Conservation (phyloP, 495 filamentous ascomycete genomes). For the Ramalina intermedia region DNA sequence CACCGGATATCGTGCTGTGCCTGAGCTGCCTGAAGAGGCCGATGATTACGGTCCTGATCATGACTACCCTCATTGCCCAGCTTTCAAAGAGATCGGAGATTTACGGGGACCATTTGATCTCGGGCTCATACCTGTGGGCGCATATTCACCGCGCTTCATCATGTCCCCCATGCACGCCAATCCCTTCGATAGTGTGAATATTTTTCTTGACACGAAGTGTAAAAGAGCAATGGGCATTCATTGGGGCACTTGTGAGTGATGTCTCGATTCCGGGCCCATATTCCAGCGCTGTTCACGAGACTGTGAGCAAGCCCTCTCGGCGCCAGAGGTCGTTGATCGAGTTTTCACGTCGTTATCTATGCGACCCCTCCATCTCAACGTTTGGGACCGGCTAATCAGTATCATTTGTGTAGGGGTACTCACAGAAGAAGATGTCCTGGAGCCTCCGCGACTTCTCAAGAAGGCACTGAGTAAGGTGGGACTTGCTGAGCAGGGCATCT, state of each 20-base stretch:
- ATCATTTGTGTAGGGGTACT: constrained; percentile 40
- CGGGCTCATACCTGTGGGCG: constrained; percentile 88
- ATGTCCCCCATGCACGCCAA: constrained; percentile 76
- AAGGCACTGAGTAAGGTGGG: constrained; percentile 58
- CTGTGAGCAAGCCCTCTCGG: no score
- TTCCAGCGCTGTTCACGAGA: constrained; percentile 2
- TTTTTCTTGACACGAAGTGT: constrained; percentile 80
- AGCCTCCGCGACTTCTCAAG: constrained; percentile 64
- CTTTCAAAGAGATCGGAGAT: constrained; percentile 75
- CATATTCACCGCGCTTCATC: constrained; percentile 66
- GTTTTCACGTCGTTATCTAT: no score
- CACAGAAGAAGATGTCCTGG: constrained; percentile 71
- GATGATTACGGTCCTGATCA: constrained; percentile 65
- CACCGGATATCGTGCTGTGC: constrained; percentile 74
- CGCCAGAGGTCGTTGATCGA: no score
- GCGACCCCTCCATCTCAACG: no score
- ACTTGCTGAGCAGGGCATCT: constrained; percentile 61
- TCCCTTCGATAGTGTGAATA: constrained; percentile 78
- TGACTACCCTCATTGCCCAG: constrained; percentile 59
- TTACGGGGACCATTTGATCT: constrained; percentile 81
- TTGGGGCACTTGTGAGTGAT: constrained; percentile 42
- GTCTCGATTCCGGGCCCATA: no score
- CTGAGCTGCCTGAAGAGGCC: constrained; percentile 43
- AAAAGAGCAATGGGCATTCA: constrained; percentile 76
- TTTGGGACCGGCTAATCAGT: no score